These are phyloP conservation scores for Recurvomyces mirabilis DNA, from an alignment of 495 filamentous ascomycete species.

Conservation along the genomic window DNA sequence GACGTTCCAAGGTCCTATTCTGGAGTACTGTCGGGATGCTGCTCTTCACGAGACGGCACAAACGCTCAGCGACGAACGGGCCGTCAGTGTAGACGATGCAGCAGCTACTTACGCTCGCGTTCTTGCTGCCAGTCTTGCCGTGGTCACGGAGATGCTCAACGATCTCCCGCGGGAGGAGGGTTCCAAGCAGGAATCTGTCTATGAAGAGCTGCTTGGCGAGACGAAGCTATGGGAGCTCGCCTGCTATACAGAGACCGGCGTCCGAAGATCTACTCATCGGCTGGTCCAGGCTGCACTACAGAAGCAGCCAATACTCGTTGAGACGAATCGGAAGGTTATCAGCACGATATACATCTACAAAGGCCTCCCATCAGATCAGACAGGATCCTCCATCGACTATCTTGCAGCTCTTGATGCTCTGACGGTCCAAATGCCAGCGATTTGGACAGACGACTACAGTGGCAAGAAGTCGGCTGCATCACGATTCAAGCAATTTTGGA, in stretches of 20 bases:
- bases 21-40: constrained; percentile 71
- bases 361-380: constrained; percentile 54
- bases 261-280: constrained; percentile 58
- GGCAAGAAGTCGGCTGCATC: constrained; percentile 55
- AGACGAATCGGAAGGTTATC: constrained; percentile 43
- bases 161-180: constrained; percentile 25
- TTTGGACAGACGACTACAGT: constrained; percentile 62
- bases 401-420: constrained; percentile 50
- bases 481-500: constrained; percentile 60
- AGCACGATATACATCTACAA: constrained; percentile 58
- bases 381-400: constrained; percentile 60
- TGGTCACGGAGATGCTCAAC: constrained; percentile 43
- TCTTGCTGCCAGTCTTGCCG: constrained; percentile 50
- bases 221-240: constrained; percentile 68
- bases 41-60: constrained; percentile 61
- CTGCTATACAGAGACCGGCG: constrained; percentile 52
- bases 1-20: constrained; percentile 58
- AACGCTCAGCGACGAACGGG: constrained; percentile 81
- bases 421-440: constrained; percentile 49
- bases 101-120: constrained; percentile 75
- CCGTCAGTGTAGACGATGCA: constrained; percentile 70
- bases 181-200: constrained; percentile 30
- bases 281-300: constrained; percentile 51
- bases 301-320: constrained; percentile 9
- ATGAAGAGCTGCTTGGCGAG: constrained; percentile 50